Evolutionary conservation across 352 stramenopile species (phyloP).

Genomic region (Peronospora destructor): DNA sequence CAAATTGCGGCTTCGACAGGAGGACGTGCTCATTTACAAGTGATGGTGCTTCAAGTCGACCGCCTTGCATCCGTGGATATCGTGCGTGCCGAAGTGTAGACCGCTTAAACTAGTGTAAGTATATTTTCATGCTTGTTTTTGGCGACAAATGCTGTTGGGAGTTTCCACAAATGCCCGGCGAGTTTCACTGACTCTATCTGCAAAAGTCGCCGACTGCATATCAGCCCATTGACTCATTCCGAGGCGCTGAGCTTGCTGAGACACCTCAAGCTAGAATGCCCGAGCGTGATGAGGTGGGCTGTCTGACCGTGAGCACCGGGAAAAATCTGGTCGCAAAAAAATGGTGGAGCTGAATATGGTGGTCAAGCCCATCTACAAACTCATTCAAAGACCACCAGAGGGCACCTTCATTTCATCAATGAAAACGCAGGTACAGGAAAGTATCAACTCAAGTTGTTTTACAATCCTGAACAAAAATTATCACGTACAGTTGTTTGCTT

Average conservation of each 20-base stretch:
- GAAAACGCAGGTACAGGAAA: not conserved
- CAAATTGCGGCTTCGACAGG: constrained; percentile 22
- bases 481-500: constrained; percentile 2
- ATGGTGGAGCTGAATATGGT: constrained; percentile 43
- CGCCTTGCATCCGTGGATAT: constrained; percentile 22
- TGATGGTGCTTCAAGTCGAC: constrained; percentile 25
- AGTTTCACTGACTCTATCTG: too few relatives aligned
- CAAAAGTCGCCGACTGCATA: constrained; percentile 19
- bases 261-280: not conserved
- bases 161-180: too few relatives aligned
- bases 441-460: not conserved
- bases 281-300: constrained; percentile 6
- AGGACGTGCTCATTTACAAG: constrained; percentile 29
- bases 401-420: not conserved
- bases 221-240: constrained; percentile 22
- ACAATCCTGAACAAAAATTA: not conserved
- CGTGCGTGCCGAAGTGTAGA: constrained; percentile 20
- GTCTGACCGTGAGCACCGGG: constrained; percentile 21
- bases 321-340: too few relatives aligned
- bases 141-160: not conserved
- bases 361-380: constrained; percentile 43
- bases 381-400: constrained; percentile 26
- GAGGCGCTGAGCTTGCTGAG: constrained; percentile 5
- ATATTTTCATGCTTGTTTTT: too few relatives aligned
- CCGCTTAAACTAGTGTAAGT: too few relatives aligned